Percentiles rank a stretch among this genome's conserved stretches.
Conservation (phyloP, 345 rosid species). For the Punica granatum region DNA sequence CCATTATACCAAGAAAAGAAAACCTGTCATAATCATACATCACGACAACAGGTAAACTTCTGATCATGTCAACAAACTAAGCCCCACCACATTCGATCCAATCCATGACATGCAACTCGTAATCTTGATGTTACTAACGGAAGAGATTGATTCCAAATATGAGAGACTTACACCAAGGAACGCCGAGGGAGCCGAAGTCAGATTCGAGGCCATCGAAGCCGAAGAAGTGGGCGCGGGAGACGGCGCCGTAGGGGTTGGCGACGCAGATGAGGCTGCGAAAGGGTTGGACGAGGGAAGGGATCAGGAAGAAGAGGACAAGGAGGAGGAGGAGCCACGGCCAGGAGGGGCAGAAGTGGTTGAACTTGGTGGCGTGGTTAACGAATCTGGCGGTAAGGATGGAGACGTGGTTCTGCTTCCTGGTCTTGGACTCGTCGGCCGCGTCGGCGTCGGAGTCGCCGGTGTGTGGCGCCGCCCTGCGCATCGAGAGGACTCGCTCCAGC, state of each 20-base stretch:
- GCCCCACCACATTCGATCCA: not conserved
- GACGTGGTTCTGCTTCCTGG: constrained; percentile 43
- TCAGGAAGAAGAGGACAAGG: constrained; percentile 14
- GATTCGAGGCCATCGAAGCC: constrained; percentile 75
- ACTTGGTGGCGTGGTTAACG: constrained; percentile 40
- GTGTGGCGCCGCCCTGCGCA: constrained; percentile 41
- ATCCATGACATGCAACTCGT: not conserved
- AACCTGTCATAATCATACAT: not conserved
- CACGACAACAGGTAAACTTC: not conserved
- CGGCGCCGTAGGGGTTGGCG: constrained; percentile 52
- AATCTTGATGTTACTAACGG: not conserved
- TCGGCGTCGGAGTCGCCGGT: constrained; percentile 13
- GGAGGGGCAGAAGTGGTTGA: constrained; percentile 26
- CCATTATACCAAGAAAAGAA: not conserved
- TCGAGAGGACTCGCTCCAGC: constrained; percentile 55
- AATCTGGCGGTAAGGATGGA: constrained; percentile 30
- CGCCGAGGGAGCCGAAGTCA: constrained; percentile 90
- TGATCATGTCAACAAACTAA: not conserved
- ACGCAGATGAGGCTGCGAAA: constrained; percentile 63
- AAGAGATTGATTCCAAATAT: not conserved
- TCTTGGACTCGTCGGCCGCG: constrained; percentile 52
- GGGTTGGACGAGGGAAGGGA: constrained; percentile 29
- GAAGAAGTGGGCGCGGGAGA: constrained; percentile 61
- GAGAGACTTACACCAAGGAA: constrained; percentile 93
- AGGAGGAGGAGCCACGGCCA: constrained; percentile 41